These are phyloP conservation scores for Dactylis glomerata DNA, from an alignment of 176 grass and related monocot genomes.

Conservation along the genomic window DNA sequence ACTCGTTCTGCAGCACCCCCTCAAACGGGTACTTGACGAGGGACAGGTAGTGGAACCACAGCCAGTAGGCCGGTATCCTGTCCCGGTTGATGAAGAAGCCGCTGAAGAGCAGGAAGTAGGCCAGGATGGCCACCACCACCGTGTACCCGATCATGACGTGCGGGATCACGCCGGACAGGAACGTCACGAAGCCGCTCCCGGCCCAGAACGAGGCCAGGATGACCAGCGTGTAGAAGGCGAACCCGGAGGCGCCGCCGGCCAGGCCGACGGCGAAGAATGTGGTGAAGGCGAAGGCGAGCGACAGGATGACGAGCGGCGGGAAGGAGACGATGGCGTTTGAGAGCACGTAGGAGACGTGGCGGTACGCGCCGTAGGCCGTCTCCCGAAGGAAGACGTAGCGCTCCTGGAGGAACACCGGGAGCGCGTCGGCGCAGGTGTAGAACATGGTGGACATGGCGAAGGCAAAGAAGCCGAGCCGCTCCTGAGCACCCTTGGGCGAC, in stretches of 20 bases:
- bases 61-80: constrained; percentile 80
- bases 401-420: constrained; percentile 91
- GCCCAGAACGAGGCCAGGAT: constrained; percentile 88
- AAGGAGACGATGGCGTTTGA: constrained; percentile 86
- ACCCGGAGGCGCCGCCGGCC: constrained; percentile 57
- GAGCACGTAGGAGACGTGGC: constrained; percentile 86
- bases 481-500: constrained; percentile 79
- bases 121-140: constrained; percentile 74
- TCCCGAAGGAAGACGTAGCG: constrained; percentile 82
- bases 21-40: constrained; percentile 92
- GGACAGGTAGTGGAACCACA: constrained; percentile 98
- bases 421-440: constrained; percentile 94
- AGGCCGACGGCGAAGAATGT: constrained; percentile 94
- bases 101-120: constrained; percentile 92
- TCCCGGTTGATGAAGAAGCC: constrained; percentile 96
- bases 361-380: constrained; percentile 95
- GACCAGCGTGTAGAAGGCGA: constrained; percentile 72
- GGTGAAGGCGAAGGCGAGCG: constrained; percentile 68
- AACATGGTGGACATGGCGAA: constrained; percentile 99
- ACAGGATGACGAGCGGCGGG: constrained; percentile 77
- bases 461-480: constrained; percentile 93
- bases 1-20: constrained; percentile 95
- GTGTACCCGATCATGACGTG: constrained; percentile 93
- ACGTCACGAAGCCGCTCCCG: constrained; percentile 85
- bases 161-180: constrained; percentile 83